Evolutionary conservation across 2,329 filamentous ascomycete species (phyloP).

Genomic region (Alternaria triticina): DNA sequence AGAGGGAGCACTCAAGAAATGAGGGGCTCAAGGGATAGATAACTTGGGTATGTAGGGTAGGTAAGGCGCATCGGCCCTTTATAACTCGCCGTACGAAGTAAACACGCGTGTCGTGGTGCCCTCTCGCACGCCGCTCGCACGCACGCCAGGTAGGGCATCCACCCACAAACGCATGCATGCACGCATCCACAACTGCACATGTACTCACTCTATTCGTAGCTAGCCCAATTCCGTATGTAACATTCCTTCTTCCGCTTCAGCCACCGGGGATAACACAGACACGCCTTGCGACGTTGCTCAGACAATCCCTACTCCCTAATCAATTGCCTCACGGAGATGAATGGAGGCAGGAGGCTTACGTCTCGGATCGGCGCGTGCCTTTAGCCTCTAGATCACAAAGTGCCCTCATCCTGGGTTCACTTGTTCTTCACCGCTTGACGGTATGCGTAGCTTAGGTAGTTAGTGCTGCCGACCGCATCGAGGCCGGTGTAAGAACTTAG

Average conservation of each 20-base stretch:
- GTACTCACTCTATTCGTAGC: neutral
- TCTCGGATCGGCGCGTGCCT: neutral
- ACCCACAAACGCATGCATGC: constrained; percentile 1
- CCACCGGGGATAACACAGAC: neutral
- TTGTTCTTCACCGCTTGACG: neutral
- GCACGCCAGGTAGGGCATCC: neutral
- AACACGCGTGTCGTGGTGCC: constrained; percentile 1
- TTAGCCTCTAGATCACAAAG: neutral
- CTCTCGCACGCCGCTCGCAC: neutral
- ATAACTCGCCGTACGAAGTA: constrained; percentile 2
- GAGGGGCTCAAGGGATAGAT: neutral
- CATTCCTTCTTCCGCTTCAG: neutral
- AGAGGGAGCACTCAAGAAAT: too few relatives aligned
- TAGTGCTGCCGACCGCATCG: neutral
- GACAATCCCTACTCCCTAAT: neutral
- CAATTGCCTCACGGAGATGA: neutral
- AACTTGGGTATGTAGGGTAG: neutral
- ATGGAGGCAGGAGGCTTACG: neutral
- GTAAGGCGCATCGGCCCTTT: constrained; percentile 8
- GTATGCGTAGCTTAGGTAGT: neutral
- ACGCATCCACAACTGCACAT: neutral
- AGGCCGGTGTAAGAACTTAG: neutral
- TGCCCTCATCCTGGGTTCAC: neutral
- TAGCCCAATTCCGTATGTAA: neutral
- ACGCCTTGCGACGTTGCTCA: neutral